phyloP scores from a whole-genome alignment of 2,329 filamentous ascomycete genomes.

The Didymella sp. region DNA sequence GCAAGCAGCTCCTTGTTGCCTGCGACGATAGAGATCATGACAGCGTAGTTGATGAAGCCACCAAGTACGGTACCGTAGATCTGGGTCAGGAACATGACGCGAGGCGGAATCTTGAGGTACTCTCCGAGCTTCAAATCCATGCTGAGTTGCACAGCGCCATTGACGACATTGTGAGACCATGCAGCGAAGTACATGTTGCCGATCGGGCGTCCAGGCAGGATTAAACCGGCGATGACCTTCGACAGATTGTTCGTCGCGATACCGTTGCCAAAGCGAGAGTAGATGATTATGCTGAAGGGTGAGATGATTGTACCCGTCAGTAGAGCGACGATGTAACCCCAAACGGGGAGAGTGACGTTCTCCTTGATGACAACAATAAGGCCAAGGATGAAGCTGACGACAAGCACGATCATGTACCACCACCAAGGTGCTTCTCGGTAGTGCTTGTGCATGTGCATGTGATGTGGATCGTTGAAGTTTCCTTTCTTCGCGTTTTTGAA shows the following conservation, averaged over 20 bases:
- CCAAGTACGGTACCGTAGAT: slow-evolving; percentile 26
- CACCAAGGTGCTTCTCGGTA: slow-evolving; percentile 26
- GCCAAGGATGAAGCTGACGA: slow-evolving; percentile 23
- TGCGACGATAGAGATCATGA: slow-evolving; percentile 26
- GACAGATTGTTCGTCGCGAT: slow-evolving; percentile 28
- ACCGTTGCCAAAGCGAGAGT: slow-evolving; percentile 24
- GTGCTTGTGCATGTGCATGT: slow-evolving; percentile 22
- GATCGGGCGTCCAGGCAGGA: slow-evolving; percentile 22
- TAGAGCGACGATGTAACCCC: slow-evolving; percentile 24
- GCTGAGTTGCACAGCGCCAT: slow-evolving; percentile 20
- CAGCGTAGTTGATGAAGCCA: slow-evolving; percentile 26
- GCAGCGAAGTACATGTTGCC: slow-evolving; percentile 28
- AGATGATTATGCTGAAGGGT: slow-evolving; percentile 24
- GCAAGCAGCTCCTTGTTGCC: slow-evolving; percentile 21
- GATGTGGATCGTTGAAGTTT: slow-evolving; percentile 22
- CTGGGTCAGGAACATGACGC: slow-evolving; percentile 26
- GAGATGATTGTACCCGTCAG: slow-evolving; percentile 18
- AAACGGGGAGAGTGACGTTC: slow-evolving; percentile 23
- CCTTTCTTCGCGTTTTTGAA: slow-evolving; percentile 22
- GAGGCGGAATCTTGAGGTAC: slow-evolving; percentile 26
- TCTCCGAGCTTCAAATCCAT: slow-evolving; percentile 26
- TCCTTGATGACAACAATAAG: slow-evolving; percentile 24
- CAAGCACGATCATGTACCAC: slow-evolving; percentile 25
- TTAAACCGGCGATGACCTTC: slow-evolving; percentile 24
- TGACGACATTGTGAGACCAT: slow-evolving; percentile 26